Evolutionary conservation across 306 rosid genomes (phyloP).

Genomic region (Macrotyloma uniflorum): DNA sequence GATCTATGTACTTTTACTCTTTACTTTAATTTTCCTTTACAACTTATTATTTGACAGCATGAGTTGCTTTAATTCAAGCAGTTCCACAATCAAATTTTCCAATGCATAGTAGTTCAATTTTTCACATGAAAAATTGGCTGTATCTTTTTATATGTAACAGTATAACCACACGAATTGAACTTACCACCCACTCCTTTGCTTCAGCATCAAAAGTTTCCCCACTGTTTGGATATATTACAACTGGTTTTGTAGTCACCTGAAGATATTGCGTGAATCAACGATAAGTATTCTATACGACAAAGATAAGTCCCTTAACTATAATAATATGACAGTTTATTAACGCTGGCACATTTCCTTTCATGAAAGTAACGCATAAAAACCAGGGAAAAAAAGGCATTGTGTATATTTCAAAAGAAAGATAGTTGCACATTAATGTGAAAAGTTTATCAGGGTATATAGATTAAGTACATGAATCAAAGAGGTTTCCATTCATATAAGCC

Average conservation of each 20-base stretch:
- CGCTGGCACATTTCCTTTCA: conserved; percentile 11
- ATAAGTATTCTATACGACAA: background rate
- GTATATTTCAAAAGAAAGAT: conserved; percentile 17
- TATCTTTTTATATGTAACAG: conserved; percentile 28
- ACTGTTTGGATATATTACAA: conserved; percentile 62
- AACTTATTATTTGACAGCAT: background rate
- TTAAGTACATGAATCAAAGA: conserved; percentile 16
- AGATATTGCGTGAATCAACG: conserved; percentile 33
- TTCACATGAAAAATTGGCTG: background rate
- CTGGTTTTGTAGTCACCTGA: conserved; percentile 60
- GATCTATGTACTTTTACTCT: background rate
- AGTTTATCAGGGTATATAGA: background rate
- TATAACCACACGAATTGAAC: conserved; percentile 35
- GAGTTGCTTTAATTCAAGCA: conserved; percentile 29
- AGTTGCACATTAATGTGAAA: conserved; percentile 13
- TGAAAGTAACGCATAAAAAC: conserved; percentile 15
- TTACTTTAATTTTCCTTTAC: background rate
- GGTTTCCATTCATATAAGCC: background rate
- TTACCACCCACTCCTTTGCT: conserved; percentile 57
- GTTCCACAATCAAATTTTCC: background rate
- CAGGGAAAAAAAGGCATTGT: background rate
- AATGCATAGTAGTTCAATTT: conserved; percentile 6
- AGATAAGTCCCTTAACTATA: conserved; percentile 5
- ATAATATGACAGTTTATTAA: background rate
- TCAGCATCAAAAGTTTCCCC: conserved; percentile 62